phyloP scores from a whole-genome alignment of 2,329 filamentous ascomycete genomes.

The Penicillium sp. region DNA sequence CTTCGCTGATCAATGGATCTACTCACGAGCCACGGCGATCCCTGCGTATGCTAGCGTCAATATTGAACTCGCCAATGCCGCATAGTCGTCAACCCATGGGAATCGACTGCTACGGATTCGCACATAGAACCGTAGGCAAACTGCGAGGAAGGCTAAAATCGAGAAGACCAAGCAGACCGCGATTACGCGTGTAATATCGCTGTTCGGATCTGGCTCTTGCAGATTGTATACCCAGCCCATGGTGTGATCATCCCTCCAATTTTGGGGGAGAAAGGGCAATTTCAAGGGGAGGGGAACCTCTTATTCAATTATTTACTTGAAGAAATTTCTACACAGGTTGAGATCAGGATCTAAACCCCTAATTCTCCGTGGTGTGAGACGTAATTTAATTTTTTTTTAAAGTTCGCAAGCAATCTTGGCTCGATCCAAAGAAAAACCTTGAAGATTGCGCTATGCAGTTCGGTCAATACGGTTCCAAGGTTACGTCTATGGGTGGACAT shows the following conservation, averaged over 20 bases:
- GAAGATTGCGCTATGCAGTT: too few relatives aligned
- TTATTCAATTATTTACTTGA: neutral
- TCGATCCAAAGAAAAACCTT: too few relatives aligned
- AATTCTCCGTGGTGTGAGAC: too few relatives aligned
- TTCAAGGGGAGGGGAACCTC: neutral
- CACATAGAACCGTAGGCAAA: constrained; percentile 27
- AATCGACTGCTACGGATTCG: constrained; percentile 21
- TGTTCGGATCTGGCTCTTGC: constrained; percentile 22
- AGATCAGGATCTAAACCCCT: too few relatives aligned
- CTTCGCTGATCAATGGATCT: neutral
- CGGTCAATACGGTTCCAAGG: too few relatives aligned
- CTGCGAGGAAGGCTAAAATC: constrained; percentile 22
- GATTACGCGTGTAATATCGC: constrained; percentile 23
- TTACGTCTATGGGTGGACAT: too few relatives aligned
- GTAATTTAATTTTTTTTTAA: too few relatives aligned
- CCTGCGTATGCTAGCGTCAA: constrained; percentile 20
- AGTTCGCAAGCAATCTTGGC: too few relatives aligned
- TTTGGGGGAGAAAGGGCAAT: neutral
- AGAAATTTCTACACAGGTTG: neutral
- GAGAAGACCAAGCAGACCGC: constrained; percentile 24
- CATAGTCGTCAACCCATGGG: constrained; percentile 31
- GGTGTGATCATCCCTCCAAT: neutral
- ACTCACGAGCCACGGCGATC: constrained; percentile 24
- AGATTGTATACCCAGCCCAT: constrained; percentile 36
- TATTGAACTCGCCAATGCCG: constrained; percentile 22